Base-by-base conservation (phyloP, 345 rosid genomes). In the Sonneratia alba region DNA sequence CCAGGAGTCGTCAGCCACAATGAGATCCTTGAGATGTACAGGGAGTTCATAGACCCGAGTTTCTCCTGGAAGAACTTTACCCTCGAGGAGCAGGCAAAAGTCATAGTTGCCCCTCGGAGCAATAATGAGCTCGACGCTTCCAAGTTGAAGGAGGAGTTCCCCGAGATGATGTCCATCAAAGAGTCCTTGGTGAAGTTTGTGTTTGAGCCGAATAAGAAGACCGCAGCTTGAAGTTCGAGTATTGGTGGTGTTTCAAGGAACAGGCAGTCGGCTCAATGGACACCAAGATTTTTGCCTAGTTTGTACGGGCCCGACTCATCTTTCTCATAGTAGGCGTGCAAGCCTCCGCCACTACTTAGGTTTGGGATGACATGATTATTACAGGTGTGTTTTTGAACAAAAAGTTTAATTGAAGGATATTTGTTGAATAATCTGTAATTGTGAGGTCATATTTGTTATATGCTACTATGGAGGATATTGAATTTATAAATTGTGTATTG, bases 1-100 rank as follows among this genome's bases (percentile, higher is more conserved):
- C 96, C 96, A 0, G 96, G 96, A 2, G 96, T 89, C 12, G 98
- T 92, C 32, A 87, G 96, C 69, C 98, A 92, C 86, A 92, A 90
- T 16, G 98, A 92, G 85, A 88, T 92, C 73, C 78, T 92, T 49
- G 88, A 92, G 81, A 90, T 92, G 90, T 92, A 92, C 76, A 74
- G 73, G 53, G 87, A 85, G 21, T 87, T 86, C 81, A 81, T 90
- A 4, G 87, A 88, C 57, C 86, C 93, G 45, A 78, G 70, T 59
- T 88, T 92, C 80, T 74, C 92, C 0, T 92, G 98, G 98, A 89
- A 86, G 80, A 92, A 92, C 81, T 92, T 92, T 74, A 92, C 79
- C 16, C 83, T 92, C 37, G 95, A 92, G 76, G 98, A 92, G 75
- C 98, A 93, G 70, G 93, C 93, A 3, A 90, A 93, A 77, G 98